These are phyloP conservation scores for Penicillium sp. DNA, from an alignment of 2,329 filamentous ascomycete species.

Conservation along the genomic window DNA sequence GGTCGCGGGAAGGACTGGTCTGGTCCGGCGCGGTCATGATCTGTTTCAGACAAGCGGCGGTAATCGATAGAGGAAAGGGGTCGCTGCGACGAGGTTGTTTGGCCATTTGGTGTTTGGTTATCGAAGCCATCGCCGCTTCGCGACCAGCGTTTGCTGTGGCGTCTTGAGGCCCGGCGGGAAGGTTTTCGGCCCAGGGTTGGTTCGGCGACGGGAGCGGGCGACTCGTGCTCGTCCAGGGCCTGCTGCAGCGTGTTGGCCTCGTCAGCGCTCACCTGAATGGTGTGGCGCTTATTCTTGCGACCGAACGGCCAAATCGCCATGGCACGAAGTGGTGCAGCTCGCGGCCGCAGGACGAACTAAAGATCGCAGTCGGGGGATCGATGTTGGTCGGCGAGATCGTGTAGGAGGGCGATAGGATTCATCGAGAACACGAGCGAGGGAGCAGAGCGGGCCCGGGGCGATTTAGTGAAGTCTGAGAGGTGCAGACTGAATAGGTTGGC, in stretches of 20 bases:
- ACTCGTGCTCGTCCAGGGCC: constrained; percentile 34
- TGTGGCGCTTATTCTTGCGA: constrained; percentile 69
- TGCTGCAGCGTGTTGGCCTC: constrained; percentile 41
- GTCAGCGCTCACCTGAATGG: constrained; percentile 58
- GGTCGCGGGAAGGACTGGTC: constrained; percentile 33
- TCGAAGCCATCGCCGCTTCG: constrained; percentile 27
- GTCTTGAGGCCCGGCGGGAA: constrained; percentile 38
- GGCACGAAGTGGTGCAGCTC: constrained; percentile 25
- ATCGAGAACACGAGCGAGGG: constrained; percentile 21
- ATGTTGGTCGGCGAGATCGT: constrained; percentile 17
- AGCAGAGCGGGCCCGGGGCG: background rate
- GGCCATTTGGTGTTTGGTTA: constrained; percentile 15
- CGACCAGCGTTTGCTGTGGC: constrained; percentile 33
- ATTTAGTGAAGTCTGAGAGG: background rate
- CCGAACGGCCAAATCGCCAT: constrained; percentile 88
- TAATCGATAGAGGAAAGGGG: constrained; percentile 23
- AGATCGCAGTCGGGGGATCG: constrained; percentile 15
- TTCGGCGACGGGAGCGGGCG: constrained; percentile 25
- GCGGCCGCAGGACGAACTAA: constrained; percentile 23
- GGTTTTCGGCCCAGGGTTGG: constrained; percentile 32
- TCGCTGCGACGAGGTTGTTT: constrained; percentile 12
- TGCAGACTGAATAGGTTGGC: background rate
- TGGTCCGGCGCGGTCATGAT: constrained; percentile 20
- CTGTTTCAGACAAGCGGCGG: constrained; percentile 24
- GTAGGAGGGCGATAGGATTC: constrained; percentile 27